Conservation (phyloP, 371 early-diverging fungal species). For the Apophysomyces ossiformis region DNA sequence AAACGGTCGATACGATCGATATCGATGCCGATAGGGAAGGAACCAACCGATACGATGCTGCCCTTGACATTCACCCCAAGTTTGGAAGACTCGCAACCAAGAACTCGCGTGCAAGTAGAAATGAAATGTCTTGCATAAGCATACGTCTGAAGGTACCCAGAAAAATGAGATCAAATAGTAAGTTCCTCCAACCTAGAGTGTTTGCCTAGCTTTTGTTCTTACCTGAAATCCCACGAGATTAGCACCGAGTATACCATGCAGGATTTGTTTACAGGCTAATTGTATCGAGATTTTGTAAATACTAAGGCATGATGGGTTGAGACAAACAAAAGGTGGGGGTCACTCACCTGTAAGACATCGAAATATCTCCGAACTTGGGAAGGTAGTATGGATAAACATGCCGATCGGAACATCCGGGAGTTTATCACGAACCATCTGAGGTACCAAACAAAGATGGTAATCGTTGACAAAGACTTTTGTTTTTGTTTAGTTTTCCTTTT, state of each 20-base stretch:
- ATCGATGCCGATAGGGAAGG: conserved; percentile 99
- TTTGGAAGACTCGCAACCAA: conserved; percentile 90
- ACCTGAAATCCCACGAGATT: conserved; percentile 94
- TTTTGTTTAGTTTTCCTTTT: too few species aligned
- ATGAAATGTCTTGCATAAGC: conserved; percentile 98
- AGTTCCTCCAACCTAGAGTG: too few species aligned
- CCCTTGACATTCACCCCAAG: conserved; percentile 83
- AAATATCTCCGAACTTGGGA: conserved; percentile 93
- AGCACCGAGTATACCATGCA: conserved; percentile 93
- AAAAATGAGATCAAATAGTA: background rate
- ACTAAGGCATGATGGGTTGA: too few species aligned
- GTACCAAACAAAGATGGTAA: conserved; percentile 94
- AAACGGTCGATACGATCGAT: conserved; percentile 59
- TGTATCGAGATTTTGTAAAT: too few species aligned
- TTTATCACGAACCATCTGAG: conserved; percentile 79
- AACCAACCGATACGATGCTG: conserved; percentile 79
- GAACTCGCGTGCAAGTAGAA: conserved; percentile 89
- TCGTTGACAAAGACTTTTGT: conserved; percentile 93
- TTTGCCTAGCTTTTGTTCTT: too few species aligned
- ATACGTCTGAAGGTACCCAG: conserved; percentile 69
- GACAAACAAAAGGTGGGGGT: too few species aligned
- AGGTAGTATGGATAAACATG: conserved; percentile 97
- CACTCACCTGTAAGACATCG: conserved; percentile 82
- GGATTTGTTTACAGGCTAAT: conserved; percentile 87
- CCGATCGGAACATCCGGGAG: conserved; percentile 85